Evolutionary conservation across 495 filamentous ascomycete genomes (phyloP).

Genomic region (Penicillium simplicissimum): DNA sequence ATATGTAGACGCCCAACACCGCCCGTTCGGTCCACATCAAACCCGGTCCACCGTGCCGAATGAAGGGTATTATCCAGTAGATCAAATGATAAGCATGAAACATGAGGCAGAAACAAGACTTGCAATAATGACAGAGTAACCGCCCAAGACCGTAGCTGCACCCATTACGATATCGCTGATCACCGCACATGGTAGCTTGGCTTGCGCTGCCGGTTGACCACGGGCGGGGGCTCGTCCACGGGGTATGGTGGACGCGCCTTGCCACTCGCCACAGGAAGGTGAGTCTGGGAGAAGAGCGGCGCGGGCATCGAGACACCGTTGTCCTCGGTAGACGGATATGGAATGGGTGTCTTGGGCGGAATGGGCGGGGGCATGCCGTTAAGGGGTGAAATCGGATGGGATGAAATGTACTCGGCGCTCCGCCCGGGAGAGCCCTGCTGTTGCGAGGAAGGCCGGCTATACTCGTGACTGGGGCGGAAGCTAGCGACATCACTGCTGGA

Average conservation of each 20-base stretch:
- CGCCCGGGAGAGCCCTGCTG: slow-evolving; percentile 44
- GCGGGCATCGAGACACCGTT: slow-evolving; percentile 39
- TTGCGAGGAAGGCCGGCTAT: slow-evolving; percentile 36
- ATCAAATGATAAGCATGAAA: slow-evolving; percentile 18
- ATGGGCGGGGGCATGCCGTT: slow-evolving; percentile 69
- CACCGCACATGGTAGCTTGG: slow-evolving; percentile 68
- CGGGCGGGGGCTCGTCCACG: slow-evolving; percentile 76
- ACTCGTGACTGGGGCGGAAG: slow-evolving; percentile 40
- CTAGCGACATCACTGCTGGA: slow-evolving; percentile 40
- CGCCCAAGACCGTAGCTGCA: background rate
- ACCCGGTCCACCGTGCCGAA: slow-evolving; percentile 20
- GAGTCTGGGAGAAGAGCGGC: slow-evolving; percentile 27
- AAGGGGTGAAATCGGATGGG: slow-evolving; percentile 33
- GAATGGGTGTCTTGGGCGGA: slow-evolving; percentile 82
- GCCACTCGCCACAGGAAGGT: slow-evolving; percentile 20
- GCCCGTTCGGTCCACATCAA: slow-evolving; percentile 1
- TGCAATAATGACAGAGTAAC: background rate
- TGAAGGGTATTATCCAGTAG: slow-evolving; percentile 36
- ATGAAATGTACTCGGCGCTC: slow-evolving; percentile 45
- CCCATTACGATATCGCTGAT: slow-evolving; percentile 9
- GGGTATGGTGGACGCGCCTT: slow-evolving; percentile 70
- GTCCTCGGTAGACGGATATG: slow-evolving; percentile 42
- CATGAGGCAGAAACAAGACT: background rate
- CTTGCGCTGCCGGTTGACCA: slow-evolving; percentile 82
- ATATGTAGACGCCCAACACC: slow-evolving; percentile 15